Evolutionary conservation across 108 stramenopile species (phyloP), one percentile per base, ranked within the genome.

Genomic region (Nitzschia putrida): DNA sequence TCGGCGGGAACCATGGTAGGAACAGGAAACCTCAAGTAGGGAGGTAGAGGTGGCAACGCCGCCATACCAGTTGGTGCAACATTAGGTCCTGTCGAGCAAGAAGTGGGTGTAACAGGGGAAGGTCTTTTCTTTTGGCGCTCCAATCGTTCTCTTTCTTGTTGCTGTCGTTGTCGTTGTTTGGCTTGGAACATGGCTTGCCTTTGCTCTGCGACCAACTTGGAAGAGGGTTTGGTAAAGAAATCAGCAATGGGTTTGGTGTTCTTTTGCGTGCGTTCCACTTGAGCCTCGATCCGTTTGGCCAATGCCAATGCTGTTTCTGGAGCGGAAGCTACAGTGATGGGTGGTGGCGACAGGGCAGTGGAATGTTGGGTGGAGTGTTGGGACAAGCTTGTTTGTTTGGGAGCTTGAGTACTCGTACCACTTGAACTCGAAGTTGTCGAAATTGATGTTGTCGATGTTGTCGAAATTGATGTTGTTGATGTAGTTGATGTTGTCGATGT

Each of bases 111-210:
- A 22, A 14, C 50, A 8, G 7, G 20, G 49, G 52, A 9, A 59
- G 43, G 13, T 45, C 83, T 55, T 56, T 71, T 81, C 38, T 55
- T 56, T 51, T 86, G 81, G 11, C 85, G 67, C 14, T 16, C 14
- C 47, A 49, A 49, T 34, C 29, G 29, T 61, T 84, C 81, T 52
- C 60, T 54, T 69, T 86, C 88, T 43, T 76, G 44, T 18, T 77
- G 68, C n/a, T 61, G 71, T 51, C 80, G 72, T 34, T 50, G 10
- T 10, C 73, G 73, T 21, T 79, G 81, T 37, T 72, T 69, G 12
- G 81, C 83, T 50, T 74, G 72, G 26, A 89, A 84, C 49, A 83
- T 72, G 21, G 83, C 88, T 13, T 79, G 81, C 0, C 73, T 75
- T 45, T 86, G 83, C 57, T 89, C 88, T 11, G 76, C 83, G 6